phyloP scores from a whole-genome alignment of 805 yeast genomes.

The Metschnikowia cerradonensis region DNA sequence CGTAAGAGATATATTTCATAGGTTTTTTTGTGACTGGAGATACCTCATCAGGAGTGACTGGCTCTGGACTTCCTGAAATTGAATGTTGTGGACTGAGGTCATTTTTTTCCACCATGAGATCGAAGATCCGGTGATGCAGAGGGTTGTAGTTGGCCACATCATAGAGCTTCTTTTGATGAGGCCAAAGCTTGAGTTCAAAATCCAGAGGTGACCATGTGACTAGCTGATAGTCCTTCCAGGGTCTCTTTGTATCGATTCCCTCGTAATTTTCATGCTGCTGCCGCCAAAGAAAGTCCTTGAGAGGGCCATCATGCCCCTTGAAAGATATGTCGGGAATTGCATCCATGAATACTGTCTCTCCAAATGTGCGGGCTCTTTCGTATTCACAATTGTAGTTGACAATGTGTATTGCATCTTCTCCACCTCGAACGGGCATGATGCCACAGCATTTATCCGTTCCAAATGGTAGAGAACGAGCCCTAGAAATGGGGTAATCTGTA shows the following conservation, averaged over 20 bases:
- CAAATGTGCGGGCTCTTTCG: constrained; percentile 21
- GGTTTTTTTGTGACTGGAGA: not conserved
- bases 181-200: constrained; percentile 81
- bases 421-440: constrained; percentile 88
- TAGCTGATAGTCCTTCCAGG: constrained; percentile 81
- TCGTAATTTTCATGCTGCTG: constrained; percentile 36
- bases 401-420: constrained; percentile 58
- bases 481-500: constrained; percentile 81
- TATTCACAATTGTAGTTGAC: constrained; percentile 44
- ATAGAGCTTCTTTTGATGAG: constrained; percentile 40
- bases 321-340: constrained; percentile 43
- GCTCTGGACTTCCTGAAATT: constrained; percentile 6
- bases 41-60: constrained; percentile 8
- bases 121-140: constrained; percentile 23
- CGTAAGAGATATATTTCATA: constrained; percentile 29
- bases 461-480: constrained; percentile 86
- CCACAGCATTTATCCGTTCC: constrained; percentile 73
- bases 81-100: constrained; percentile 4
- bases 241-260: constrained; percentile 47
- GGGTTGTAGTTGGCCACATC: constrained; percentile 38
- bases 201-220: constrained; percentile 91
- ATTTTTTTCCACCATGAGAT: constrained; percentile 1
- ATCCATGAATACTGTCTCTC: constrained; percentile 23
- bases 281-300: constrained; percentile 88
- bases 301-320: constrained; percentile 79